Conservation (phyloP, 345 rosid species). For the Brassica carinata region DNA sequence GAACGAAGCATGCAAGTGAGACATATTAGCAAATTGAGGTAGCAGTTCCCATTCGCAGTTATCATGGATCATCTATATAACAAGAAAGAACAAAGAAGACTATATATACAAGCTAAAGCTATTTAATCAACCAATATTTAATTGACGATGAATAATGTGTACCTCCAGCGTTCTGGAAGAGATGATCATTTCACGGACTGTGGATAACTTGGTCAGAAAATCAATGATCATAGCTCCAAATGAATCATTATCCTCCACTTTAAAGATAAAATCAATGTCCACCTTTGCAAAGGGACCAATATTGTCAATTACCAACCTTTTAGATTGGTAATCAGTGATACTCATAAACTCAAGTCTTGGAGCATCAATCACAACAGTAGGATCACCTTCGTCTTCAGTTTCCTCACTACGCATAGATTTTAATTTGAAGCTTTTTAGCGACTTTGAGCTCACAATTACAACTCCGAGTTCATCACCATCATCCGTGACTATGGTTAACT, state of each 20-base stretch:
- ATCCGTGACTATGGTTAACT: not conserved
- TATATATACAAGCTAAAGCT: not conserved
- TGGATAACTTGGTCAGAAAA: not conserved
- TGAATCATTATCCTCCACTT: not conserved
- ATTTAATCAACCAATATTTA: not conserved
- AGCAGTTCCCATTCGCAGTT: not conserved
- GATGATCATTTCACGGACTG: not conserved
- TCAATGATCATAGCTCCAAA: not conserved
- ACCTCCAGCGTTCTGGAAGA: not conserved
- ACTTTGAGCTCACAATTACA: not conserved
- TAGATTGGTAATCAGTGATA: not conserved
- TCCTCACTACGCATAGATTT: not conserved
- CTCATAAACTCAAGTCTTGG: not conserved
- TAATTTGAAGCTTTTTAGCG: not conserved
- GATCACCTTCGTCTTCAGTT: not conserved
- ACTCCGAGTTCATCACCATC: not conserved
- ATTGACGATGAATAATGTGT: not conserved
- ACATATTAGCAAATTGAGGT: not conserved
- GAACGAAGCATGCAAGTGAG: constrained; percentile 1
- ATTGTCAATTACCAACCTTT: not conserved
- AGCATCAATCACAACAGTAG: not conserved
- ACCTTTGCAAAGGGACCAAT: not conserved
- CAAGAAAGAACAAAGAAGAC: not conserved
- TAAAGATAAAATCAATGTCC: not conserved
- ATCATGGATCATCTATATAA: not conserved